phyloP scores from a whole-genome alignment of 202 grass and related monocot genomes.

The Dendrocalamus latiflorus region DNA sequence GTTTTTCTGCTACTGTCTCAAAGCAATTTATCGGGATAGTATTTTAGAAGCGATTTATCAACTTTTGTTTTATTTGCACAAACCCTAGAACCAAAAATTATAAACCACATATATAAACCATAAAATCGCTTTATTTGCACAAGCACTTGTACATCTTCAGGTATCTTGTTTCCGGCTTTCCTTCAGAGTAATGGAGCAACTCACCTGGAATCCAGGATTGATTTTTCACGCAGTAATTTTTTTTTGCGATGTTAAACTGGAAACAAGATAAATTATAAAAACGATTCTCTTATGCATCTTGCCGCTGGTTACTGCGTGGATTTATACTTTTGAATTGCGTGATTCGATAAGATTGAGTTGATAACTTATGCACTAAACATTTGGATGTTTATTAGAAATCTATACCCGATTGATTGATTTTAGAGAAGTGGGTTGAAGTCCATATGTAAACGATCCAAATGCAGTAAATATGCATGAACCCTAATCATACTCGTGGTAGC shows the following conservation, averaged over 20 bases:
- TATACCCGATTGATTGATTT: neutral
- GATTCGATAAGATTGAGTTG: too few species aligned
- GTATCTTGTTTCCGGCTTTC: neutral
- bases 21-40: too few species aligned
- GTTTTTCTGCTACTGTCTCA: too few species aligned
- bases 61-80: too few species aligned
- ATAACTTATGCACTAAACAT: too few species aligned
- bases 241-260: constrained; percentile 8
- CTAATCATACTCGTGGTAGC: neutral
- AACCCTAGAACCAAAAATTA: too few species aligned
- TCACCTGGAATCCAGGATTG: neutral
- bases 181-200: constrained; percentile 18
- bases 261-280: constrained; percentile 36
- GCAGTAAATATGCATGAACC: neutral
- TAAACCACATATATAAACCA: too few species aligned
- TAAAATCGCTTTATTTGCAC: too few species aligned
- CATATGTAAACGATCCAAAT: too few species aligned
- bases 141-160: neutral
- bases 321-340: too few species aligned
- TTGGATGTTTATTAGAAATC: too few species aligned
- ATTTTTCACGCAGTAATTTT: neutral
- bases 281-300: neutral
- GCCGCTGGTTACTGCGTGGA: neutral
- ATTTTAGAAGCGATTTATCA: too few species aligned
- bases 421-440: neutral